Percentiles rank a stretch among this genome's conserved stretches.
These are phyloP conservation scores for Ophioceras dolichostomum DNA, from an alignment of 2,329 filamentous ascomycete genomes.

Conservation along the genomic window DNA sequence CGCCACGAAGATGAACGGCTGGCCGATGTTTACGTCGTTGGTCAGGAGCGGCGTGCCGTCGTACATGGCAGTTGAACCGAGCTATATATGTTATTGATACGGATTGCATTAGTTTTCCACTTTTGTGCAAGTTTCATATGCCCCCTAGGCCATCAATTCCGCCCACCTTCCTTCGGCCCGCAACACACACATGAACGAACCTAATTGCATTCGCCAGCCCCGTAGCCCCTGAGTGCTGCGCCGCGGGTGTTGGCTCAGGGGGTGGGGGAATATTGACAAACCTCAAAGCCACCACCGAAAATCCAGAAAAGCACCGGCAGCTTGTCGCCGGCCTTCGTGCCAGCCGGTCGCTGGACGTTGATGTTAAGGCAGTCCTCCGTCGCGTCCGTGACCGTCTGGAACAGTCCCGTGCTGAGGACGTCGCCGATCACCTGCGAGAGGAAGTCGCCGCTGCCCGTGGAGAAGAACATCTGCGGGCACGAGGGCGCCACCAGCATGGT, in stretches of 20 bases:
- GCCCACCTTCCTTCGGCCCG: too few relatives aligned
- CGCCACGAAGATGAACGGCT: slow-evolving; percentile 62
- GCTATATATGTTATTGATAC: slow-evolving; percentile 10
- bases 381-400: slow-evolving; percentile 39
- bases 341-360: slow-evolving; percentile 45
- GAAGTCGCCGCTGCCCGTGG: slow-evolving; percentile 27
- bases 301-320: slow-evolving; percentile 62
- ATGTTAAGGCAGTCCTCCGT: slow-evolving; percentile 55
- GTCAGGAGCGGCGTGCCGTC: slow-evolving; percentile 34
- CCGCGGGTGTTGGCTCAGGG: too few relatives aligned
- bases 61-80: slow-evolving; percentile 38
- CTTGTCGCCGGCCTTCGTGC: slow-evolving; percentile 38
- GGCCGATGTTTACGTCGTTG: slow-evolving; percentile 31
- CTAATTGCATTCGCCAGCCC: too few relatives aligned
- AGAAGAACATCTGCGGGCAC: slow-evolving; percentile 62
- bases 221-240: too few relatives aligned
- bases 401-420: slow-evolving; percentile 41
- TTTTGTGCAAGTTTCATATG: neutral
- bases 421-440: slow-evolving; percentile 32
- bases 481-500: slow-evolving; percentile 39
- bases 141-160: too few relatives aligned
- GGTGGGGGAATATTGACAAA: slow-evolving; percentile 6
- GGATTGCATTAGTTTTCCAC: too few relatives aligned
- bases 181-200: too few relatives aligned
- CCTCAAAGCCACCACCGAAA: slow-evolving; percentile 53